Conservation (phyloP, 1,284 basidiomycete genomes). For the Tausonia pullulans region DNA sequence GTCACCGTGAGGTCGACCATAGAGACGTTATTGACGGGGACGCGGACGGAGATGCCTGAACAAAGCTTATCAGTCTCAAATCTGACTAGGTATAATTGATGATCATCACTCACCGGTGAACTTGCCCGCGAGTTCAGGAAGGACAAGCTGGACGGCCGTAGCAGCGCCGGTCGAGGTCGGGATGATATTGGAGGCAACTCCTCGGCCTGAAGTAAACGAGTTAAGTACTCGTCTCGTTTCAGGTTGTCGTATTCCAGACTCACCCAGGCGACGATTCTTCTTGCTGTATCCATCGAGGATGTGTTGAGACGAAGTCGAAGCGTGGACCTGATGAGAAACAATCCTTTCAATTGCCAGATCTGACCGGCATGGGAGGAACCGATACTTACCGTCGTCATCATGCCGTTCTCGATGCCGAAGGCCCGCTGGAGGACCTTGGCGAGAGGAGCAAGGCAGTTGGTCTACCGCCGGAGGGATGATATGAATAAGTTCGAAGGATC, state of each 20-base stretch:
- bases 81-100: neutral
- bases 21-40: constrained; percentile 37
- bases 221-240: neutral
- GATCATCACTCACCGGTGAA: constrained; percentile 29
- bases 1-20: constrained; percentile 37
- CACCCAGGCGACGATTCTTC: constrained; percentile 33
- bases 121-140: constrained; percentile 36
- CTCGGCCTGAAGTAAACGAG: constrained; percentile 23
- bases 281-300: constrained; percentile 35
- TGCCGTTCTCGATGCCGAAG: constrained; percentile 35
- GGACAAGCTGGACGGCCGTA: constrained; percentile 34
- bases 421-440: constrained; percentile 31
- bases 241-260: constrained; percentile 4
- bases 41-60: constrained; percentile 34
- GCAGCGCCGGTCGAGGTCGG: constrained; percentile 36
- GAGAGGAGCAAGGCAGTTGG: constrained; percentile 37
- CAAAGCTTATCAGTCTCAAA: neutral
- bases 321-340: constrained; percentile 23
- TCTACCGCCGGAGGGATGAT: constrained; percentile 19
- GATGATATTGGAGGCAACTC: constrained; percentile 35
- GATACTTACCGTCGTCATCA: constrained; percentile 32
- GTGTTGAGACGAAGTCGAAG: constrained; percentile 34
- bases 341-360: neutral
- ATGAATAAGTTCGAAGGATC: neutral
- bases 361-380: no score